Percentiles rank a stretch among this genome's conserved stretches.
phyloP scores from a whole-genome alignment of 176 grass and related monocot genomes.

The Hsuehochloa calcarea region DNA sequence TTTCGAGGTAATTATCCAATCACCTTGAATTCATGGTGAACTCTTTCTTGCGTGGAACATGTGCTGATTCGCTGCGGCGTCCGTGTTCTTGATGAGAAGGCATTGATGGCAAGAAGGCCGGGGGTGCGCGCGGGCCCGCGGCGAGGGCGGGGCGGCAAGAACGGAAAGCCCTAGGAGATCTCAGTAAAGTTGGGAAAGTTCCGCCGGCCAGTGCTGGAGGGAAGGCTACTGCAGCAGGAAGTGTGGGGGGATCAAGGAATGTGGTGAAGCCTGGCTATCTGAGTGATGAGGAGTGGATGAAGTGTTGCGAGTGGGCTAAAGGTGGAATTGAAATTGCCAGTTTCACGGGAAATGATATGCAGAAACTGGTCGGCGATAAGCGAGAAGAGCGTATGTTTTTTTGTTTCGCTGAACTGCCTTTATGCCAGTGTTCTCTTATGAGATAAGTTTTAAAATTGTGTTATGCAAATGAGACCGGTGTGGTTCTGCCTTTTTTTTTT shows the following conservation, averaged over 20 bases:
- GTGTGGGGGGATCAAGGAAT: neutral
- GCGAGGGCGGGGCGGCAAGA: neutral
- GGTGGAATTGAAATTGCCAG: slow-evolving; percentile 6
- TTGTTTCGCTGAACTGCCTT: neutral
- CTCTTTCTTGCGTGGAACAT: neutral
- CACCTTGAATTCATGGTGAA: neutral
- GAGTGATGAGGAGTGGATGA: slow-evolving; percentile 25
- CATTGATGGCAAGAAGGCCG: slow-evolving; percentile 29
- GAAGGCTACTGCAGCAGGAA: neutral
- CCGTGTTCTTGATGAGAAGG: neutral
- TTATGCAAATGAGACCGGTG: no score
- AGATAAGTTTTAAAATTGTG: neutral
- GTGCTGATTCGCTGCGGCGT: neutral
- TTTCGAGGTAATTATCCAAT: neutral
- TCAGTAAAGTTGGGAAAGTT: neutral
- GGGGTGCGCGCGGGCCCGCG: neutral
- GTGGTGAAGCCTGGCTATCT: slow-evolving; percentile 2
- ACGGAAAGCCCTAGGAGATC: slow-evolving; percentile 18
- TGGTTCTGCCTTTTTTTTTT: neutral
- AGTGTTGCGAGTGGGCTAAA: slow-evolving; percentile 25
- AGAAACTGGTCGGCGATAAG: neutral
- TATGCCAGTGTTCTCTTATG: neutral
- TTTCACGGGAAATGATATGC: slow-evolving; percentile 26
- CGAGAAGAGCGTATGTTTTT: neutral
- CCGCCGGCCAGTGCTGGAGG: neutral